phyloP scores from a whole-genome alignment of 2,329 filamentous ascomycete species.

The Zasmidium cellare region DNA sequence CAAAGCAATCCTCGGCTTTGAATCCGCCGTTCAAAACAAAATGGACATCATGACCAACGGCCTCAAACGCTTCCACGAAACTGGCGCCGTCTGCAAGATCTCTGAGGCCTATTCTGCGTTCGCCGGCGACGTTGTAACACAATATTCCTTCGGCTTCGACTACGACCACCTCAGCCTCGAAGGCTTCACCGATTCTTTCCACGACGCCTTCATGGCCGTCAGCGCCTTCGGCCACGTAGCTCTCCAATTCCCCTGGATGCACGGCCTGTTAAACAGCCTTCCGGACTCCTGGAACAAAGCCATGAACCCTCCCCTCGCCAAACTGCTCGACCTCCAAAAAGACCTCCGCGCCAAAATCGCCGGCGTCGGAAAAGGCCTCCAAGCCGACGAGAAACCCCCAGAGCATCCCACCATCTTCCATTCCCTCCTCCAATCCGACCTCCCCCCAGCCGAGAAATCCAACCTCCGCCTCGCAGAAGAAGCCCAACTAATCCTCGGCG shows the following conservation, averaged over 20 bases:
- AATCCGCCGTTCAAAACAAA: conserved; percentile 17
- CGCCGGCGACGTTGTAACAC: conserved; percentile 21
- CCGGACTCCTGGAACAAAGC: conserved; percentile 19
- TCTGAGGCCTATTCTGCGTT: conserved; percentile 17
- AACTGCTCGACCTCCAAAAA: conserved; percentile 15
- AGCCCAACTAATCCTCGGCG: conserved; percentile 26
- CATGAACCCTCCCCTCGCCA: conserved; percentile 17
- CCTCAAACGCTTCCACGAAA: conserved; percentile 14
- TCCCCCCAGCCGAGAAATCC: conserved; percentile 23
- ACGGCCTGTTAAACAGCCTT: conserved; percentile 14
- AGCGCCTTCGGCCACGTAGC: conserved; percentile 18
- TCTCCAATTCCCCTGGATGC: conserved; percentile 21
- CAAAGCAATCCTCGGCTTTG: conserved; percentile 18
- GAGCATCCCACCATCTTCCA: conserved; percentile 26
- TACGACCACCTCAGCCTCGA: conserved; percentile 19
- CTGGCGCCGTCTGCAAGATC: conserved; percentile 17
- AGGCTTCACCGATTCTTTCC: conserved; percentile 20
- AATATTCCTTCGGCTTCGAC: conserved; percentile 20
- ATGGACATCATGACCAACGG: conserved; percentile 14
- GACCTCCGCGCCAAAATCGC: conserved; percentile 17
- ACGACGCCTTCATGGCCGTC: conserved; percentile 19
- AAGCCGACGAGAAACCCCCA: conserved; percentile 12
- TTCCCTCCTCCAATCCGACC: conserved; percentile 17
- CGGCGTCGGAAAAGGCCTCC: conserved; percentile 1
- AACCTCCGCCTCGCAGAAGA: conserved; percentile 24